Conservation (phyloP, 1,284 basidiomycete species). For the Boletus smithii region DNA sequence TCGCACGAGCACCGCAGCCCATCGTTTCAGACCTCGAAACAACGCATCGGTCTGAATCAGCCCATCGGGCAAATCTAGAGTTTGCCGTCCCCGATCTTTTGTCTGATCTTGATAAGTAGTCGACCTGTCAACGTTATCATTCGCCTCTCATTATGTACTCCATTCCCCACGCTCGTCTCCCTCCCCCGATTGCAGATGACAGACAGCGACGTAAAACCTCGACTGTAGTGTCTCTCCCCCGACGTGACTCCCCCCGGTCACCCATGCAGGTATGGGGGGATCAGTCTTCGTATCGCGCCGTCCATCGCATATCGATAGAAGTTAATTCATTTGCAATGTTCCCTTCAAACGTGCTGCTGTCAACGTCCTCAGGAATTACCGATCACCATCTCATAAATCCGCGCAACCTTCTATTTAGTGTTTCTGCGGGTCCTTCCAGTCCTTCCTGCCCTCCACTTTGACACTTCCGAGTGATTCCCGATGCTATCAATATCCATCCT, state of each 20-base stretch:
- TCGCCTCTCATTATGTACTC: constrained; percentile 23
- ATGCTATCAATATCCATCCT: constrained; percentile 24
- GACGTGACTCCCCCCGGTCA: too few species aligned
- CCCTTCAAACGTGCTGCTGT: too few species aligned
- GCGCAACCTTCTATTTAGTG: constrained; percentile 30
- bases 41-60: background rate
- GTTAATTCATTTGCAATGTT: constrained; percentile 6
- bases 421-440: constrained; percentile 22
- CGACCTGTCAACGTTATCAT: constrained; percentile 31
- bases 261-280: too few species aligned
- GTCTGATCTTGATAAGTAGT: constrained; percentile 26
- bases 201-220: too few species aligned
- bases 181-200: too few species aligned
- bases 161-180: constrained; percentile 21
- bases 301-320: too few species aligned
- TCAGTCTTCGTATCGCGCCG: constrained; percentile 3
- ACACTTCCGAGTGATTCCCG: constrained; percentile 20
- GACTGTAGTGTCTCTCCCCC: too few species aligned
- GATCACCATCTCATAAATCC: constrained; percentile 27
- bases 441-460: constrained; percentile 18
- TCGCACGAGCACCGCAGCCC: constrained; percentile 27
- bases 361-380: too few species aligned
- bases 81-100: constrained; percentile 35
- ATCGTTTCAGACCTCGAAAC: too few species aligned
- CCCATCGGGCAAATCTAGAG: constrained; percentile 31